A percentile compares a stretch with the other conserved stretches of the same genome.
Evolutionary conservation across 2,329 filamentous ascomycete genomes (phyloP).

Genomic region (Sphaerulina populicola): DNA sequence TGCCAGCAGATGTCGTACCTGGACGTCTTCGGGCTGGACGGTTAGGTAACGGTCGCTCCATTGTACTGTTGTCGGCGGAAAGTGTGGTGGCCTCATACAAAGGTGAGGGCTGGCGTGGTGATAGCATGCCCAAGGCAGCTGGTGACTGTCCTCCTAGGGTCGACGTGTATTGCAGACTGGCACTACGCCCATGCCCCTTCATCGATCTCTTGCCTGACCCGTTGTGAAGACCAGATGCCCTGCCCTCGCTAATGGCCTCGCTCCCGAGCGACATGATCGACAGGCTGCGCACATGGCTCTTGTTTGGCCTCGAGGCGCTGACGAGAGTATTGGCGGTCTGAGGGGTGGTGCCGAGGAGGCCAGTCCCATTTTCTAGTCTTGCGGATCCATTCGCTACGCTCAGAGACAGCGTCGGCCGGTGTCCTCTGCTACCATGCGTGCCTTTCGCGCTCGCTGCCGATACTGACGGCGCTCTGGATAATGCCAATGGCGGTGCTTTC

Average conservation of each 20-base stretch:
- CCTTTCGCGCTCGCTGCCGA: constrained; percentile 16
- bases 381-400: constrained; percentile 34
- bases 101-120: constrained; percentile 36
- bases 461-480: constrained; percentile 19
- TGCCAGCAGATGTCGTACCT: constrained; percentile 27
- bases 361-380: constrained; percentile 14
- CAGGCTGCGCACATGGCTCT: constrained; percentile 39
- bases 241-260: constrained; percentile 30
- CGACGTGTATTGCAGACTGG: constrained; percentile 69
- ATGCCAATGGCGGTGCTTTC: constrained; percentile 7
- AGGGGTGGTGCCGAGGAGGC: constrained; percentile 20
- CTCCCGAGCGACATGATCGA: constrained; percentile 45
- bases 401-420: constrained; percentile 61
- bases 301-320: constrained; percentile 44
- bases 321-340: constrained; percentile 22
- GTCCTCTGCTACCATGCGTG: constrained; percentile 38
- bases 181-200: constrained; percentile 65
- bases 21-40: constrained; percentile 24
- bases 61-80: constrained; percentile 13
- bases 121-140: constrained; percentile 10
- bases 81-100: constrained; percentile 36
- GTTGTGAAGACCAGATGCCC: constrained; percentile 12
- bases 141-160: constrained; percentile 22
- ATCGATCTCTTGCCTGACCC: constrained; percentile 38
- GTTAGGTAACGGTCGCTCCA: constrained; percentile 14